phyloP scores from a whole-genome alignment of 2,329 filamentous ascomycete genomes.

The Aspergillus arachidicola region DNA sequence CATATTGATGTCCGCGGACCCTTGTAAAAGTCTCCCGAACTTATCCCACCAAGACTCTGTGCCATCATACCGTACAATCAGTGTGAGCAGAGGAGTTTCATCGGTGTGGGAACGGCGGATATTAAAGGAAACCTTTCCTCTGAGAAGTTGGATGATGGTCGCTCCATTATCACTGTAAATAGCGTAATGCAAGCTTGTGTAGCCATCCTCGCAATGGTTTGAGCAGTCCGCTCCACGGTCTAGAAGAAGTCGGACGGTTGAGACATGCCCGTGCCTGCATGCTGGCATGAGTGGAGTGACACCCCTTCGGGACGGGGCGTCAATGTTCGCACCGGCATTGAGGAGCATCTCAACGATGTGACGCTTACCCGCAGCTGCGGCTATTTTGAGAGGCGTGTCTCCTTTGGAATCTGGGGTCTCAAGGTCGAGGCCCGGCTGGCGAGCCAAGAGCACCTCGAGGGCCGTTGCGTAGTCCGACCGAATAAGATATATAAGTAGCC shows the following conservation, averaged over 20 bases:
- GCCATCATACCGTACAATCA: conserved; percentile 2
- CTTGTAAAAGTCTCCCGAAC: neutral
- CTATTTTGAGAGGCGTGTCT: conserved; percentile 11
- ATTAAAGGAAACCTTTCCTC: neutral
- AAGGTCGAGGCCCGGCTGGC: neutral
- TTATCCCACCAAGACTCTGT: neutral
- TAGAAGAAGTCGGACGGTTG: conserved; percentile 1
- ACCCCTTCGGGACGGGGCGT: conserved; percentile 5
- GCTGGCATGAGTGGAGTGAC: conserved; percentile 15
- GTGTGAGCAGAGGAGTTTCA: conserved; percentile 11
- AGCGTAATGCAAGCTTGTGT: conserved; percentile 15
- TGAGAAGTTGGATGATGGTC: conserved; percentile 4
- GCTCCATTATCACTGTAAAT: neutral
- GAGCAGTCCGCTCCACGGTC: conserved; percentile 1
- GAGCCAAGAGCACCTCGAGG: neutral
- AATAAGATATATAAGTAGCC: conserved; percentile 11
- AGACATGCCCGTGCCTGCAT: conserved; percentile 3
- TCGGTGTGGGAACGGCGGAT: neutral
- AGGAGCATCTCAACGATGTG: conserved; percentile 4
- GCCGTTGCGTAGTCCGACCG: neutral
- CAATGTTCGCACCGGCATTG: neutral
- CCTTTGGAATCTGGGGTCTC: conserved; percentile 3
- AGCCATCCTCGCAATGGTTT: conserved; percentile 7
- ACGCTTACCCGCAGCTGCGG: neutral
- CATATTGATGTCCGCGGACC: conserved; percentile 4